phyloP scores from a whole-genome alignment of 2,329 filamentous ascomycete species.

The Aspergillus proliferans region DNA sequence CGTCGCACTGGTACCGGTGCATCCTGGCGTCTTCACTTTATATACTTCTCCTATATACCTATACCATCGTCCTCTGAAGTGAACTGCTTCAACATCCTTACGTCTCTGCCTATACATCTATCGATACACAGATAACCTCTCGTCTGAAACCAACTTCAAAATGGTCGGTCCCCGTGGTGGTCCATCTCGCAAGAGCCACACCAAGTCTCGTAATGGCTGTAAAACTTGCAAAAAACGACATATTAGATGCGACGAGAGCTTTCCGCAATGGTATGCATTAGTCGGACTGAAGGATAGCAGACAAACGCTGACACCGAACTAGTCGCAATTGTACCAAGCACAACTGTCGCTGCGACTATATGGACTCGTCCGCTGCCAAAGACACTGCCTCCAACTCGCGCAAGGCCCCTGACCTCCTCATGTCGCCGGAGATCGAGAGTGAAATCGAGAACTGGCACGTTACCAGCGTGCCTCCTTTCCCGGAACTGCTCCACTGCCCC shows the following conservation, averaged over 20 bases:
- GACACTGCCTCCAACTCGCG: conserved; percentile 48
- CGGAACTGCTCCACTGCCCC: conserved; percentile 70
- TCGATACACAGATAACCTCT: background rate
- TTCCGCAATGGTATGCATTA: conserved; percentile 78
- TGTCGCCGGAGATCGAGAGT: conserved; percentile 77
- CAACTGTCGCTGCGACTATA: conserved; percentile 96
- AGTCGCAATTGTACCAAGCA: conserved; percentile 99
- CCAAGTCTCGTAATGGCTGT: conserved; percentile 97
- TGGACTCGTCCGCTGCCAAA: conserved; percentile 66
- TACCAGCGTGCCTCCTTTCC: conserved; percentile 80
- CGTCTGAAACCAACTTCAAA: background rate
- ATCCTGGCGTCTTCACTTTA: too few species aligned
- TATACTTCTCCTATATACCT: too few species aligned
- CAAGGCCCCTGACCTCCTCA: conserved; percentile 62
- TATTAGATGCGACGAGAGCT: conserved; percentile 95
- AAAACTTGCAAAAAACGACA: conserved; percentile 96
- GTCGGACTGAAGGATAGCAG: conserved; percentile 1
- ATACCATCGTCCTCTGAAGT: too few species aligned
- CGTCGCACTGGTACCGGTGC: too few species aligned
- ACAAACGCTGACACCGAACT: conserved; percentile 11
- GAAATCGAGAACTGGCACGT: conserved; percentile 76
- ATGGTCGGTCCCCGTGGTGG: conserved; percentile 96
- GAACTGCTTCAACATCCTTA: too few species aligned
- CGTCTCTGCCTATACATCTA: too few species aligned
- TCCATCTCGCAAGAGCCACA: conserved; percentile 86